Base-by-base conservation (phyloP, 805 yeast species). In the Lipomyces lipofer region DNA sequence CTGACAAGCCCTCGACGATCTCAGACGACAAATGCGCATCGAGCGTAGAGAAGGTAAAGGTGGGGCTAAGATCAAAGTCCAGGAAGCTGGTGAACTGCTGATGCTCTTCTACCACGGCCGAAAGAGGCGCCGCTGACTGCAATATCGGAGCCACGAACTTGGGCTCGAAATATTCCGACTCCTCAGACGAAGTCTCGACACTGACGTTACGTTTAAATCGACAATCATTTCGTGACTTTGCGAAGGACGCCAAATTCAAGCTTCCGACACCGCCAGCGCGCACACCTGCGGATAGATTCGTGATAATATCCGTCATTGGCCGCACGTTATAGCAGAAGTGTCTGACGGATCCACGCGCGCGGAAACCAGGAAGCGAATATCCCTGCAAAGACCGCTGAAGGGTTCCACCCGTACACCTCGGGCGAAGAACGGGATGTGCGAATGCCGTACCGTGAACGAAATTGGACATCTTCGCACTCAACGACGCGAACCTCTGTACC, bases 41-140 rank as follows among this genome's bases (percentile, higher is more conserved):
- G 51, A 72, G 68, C n/a, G 74, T 60, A n/a, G 78, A 75, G 44
- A 77, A 64, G 19, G 67, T 50, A 39, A 75, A 54, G 2, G 66
- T 65, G 46, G 82, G 78, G 15, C 68, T 63, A 22, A 83, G 58
- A 35, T 71, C 73, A 63, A 87, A 85, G 61, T 85, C 89, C 39
- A 82, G 82, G 56, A 74, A 74, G 42, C 83, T 36, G 15, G 27
- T 30, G 24, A n/a, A 12, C 15, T 12, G 17, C 15, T 49, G 15
- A 13, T 6, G 36, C 36, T 43, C 47, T 5, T 5, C 21, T 4
- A 4, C 24, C 4, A 19, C n/a, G n/a, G 32, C 45, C 12, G 3
- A 7, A 22, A 17, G 15, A n/a, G 15, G 12, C 7, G 45, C 45
- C n/a, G 33, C 30, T 2, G 24, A 12, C n/a, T 32, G 12, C 15